A percentile compares a stretch with the other conserved stretches of the same genome.
phyloP scores from a whole-genome alignment of 2,329 filamentous ascomycete species.

The Beauveria australis region DNA sequence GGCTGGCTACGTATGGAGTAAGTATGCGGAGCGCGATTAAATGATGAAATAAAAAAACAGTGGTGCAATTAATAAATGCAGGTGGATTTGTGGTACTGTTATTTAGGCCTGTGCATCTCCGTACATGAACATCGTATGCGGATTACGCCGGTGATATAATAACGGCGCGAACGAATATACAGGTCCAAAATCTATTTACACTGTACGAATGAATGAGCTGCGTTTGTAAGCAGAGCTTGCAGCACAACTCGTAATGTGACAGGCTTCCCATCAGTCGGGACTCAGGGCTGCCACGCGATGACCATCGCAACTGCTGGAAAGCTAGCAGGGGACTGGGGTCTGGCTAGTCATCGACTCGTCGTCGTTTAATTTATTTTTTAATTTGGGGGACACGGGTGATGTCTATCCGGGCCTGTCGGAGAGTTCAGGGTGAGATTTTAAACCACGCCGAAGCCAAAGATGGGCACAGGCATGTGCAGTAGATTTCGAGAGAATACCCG shows the following conservation, averaged over 20 bases:
- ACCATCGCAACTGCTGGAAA: not conserved
- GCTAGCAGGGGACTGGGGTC: not conserved
- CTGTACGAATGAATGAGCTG: not conserved
- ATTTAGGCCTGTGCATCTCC: not conserved
- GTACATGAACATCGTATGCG: not conserved
- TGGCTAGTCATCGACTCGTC: not conserved
- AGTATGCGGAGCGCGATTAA: not conserved
- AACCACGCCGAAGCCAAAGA: not conserved
- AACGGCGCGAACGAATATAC: not conserved
- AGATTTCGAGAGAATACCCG: not conserved
- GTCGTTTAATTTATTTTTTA: not conserved
- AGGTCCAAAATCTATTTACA: not conserved
- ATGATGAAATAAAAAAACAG: not conserved
- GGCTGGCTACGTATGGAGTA: not conserved
- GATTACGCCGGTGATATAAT: not conserved
- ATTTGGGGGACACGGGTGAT: conserved; percentile 7
- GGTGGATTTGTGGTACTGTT: not conserved
- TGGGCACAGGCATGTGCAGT: not conserved
- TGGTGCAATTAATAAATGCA: not conserved
- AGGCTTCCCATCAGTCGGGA: not conserved
- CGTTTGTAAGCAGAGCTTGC: not conserved
- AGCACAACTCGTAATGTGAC: not conserved
- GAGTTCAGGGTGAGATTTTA: not conserved
- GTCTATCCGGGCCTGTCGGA: conserved; percentile 1
- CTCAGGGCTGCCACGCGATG: conserved; percentile 1